Conservation (phyloP, 805 yeast species). For the Henningerozyma blattae region DNA sequence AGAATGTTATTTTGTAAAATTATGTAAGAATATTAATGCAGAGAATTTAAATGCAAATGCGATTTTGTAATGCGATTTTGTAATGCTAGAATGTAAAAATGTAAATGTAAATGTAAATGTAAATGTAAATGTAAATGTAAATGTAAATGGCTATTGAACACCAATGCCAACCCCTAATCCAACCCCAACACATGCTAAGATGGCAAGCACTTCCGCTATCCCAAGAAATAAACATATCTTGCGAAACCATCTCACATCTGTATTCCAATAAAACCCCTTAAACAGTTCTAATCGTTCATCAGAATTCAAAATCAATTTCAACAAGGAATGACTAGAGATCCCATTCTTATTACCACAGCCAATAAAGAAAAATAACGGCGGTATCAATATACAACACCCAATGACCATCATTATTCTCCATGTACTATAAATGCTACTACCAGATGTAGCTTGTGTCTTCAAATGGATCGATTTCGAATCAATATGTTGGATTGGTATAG, state of each 20-base stretch:
- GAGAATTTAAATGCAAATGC: too few relatives aligned
- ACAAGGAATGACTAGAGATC: conserved; percentile 11
- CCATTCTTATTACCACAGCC: conserved; percentile 10
- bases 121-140: too few relatives aligned
- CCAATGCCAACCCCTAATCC: conserved; percentile 33
- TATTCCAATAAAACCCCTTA: conserved; percentile 20
- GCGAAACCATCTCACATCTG: conserved; percentile 17
- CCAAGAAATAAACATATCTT: conserved; percentile 25
- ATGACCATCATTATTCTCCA: conserved; percentile 8
- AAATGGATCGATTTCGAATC: conserved; percentile 12
- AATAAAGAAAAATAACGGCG: conserved; percentile 20
- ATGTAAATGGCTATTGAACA: too few relatives aligned
- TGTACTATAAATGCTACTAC: conserved; percentile 13
- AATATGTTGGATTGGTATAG: conserved; percentile 13
- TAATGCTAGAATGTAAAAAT: too few relatives aligned
- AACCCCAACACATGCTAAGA: conserved; percentile 31
- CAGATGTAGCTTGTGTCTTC: conserved; percentile 4
- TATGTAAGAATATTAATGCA: too few relatives aligned
- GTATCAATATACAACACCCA: conserved; percentile 11
- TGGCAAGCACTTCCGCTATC: conserved; percentile 11
- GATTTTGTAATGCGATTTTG: too few relatives aligned
- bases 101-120: too few relatives aligned
- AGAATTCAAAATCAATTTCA: conserved; percentile 12
- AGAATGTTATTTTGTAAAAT: too few relatives aligned
- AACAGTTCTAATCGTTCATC: conserved; percentile 12